A percentile compares a stretch with the other conserved stretches of the same genome.
Conservation (phyloP, 106 monocot species). For the Ottelia alismoides region DNA sequence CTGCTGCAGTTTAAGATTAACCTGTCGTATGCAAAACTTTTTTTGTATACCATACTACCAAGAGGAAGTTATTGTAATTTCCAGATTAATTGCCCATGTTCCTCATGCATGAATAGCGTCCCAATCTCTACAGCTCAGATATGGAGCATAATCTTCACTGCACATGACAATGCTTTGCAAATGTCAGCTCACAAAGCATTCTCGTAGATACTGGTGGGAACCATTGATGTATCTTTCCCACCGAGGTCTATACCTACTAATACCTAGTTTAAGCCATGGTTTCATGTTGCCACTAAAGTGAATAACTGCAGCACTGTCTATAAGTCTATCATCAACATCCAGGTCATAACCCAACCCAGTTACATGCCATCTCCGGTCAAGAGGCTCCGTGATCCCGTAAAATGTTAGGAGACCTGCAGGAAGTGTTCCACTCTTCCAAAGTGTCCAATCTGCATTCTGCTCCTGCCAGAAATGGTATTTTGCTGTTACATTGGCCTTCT, state of each 20-base stretch:
- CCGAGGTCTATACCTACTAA: conserved; percentile 29
- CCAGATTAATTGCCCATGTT: no score
- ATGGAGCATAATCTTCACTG: no score
- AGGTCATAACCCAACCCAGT: conserved; percentile 39
- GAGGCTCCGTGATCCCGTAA: conserved; percentile 42
- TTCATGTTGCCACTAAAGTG: conserved; percentile 48
- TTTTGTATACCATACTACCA: no score
- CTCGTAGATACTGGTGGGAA: conserved; percentile 18
- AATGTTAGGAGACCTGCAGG: conserved; percentile 44
- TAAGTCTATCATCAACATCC: conserved; percentile 47
- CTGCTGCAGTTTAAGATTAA: no score
- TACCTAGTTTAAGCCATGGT: conserved; percentile 42
- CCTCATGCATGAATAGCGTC: no score
- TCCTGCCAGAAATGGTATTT: conserved; percentile 47
- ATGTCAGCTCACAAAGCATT: conserved; percentile 15
- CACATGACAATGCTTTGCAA: no score
- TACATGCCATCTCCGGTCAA: conserved; percentile 65
- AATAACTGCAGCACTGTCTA: conserved; percentile 40
- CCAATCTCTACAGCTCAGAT: no score
- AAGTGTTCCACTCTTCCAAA: conserved; percentile 38
- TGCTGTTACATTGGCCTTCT: conserved; percentile 33
- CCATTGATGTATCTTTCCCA: conserved; percentile 35
- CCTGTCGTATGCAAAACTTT: no score
- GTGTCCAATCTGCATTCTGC: conserved; percentile 20
- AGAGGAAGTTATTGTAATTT: no score